A percentile compares a stretch with the other conserved stretches of the same genome.
Evolutionary conservation across 768 basidiomycete species (phyloP).

Genomic region (Lenzites betulinus): DNA sequence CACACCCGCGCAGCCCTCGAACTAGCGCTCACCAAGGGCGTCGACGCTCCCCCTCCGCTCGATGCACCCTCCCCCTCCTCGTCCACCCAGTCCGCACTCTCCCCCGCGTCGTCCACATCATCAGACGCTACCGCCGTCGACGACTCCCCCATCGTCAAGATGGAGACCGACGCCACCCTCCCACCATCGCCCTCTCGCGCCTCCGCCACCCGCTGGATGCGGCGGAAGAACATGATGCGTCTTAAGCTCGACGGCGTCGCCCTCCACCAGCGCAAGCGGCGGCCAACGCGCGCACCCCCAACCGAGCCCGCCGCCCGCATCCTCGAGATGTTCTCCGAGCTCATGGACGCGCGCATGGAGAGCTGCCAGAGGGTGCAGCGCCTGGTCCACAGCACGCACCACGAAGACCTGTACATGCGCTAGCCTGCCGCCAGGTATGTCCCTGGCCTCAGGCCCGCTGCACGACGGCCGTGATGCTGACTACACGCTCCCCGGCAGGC

Average conservation of each 20-base stretch:
- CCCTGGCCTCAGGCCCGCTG: neutral
- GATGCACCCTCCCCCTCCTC: conserved; percentile 19
- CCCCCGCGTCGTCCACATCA: conserved; percentile 27
- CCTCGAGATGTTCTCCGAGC: conserved; percentile 67
- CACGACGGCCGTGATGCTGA: conserved; percentile 10
- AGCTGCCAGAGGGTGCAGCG: conserved; percentile 68
- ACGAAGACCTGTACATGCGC: conserved; percentile 21
- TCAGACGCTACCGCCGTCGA: conserved; percentile 20
- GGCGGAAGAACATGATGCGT: conserved; percentile 61
- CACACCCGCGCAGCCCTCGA: conserved; percentile 64
- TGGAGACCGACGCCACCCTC: conserved; percentile 33
- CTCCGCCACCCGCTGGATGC: conserved; percentile 48
- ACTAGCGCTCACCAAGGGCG: conserved; percentile 42
- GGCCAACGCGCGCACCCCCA: conserved; percentile 29
- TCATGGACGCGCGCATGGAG: conserved; percentile 76
- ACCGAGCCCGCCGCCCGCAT: conserved; percentile 52
- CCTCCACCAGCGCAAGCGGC: conserved; percentile 33
- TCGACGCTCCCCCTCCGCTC: conserved; percentile 29
- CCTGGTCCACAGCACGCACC: conserved; percentile 42
- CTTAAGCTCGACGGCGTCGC: conserved; percentile 49
- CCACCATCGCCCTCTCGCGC: conserved; percentile 17
- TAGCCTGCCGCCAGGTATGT: conserved; percentile 14
- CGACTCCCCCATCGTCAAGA: conserved; percentile 30
- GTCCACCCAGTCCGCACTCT: conserved; percentile 17
- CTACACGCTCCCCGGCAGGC: conserved; percentile 9